Percentiles rank a stretch among this genome's conserved stretches.
phyloP scores from a whole-genome alignment of 495 filamentous ascomycete genomes.

The Sporormia fimetaria region DNA sequence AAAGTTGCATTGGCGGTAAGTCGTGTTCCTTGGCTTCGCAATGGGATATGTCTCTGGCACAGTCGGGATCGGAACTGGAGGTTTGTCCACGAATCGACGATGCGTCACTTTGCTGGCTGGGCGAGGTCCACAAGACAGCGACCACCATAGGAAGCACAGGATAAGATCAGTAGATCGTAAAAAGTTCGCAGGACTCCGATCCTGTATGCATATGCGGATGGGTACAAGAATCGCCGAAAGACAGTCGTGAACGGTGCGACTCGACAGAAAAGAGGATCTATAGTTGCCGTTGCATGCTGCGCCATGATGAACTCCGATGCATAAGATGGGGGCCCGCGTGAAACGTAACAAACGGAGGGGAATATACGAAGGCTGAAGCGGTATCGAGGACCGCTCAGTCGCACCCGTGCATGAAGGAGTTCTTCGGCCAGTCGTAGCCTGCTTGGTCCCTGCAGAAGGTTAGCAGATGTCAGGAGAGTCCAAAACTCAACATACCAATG shows the following conservation, averaged over 20 bases:
- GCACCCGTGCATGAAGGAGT: conserved; percentile 40
- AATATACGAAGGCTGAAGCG: background rate
- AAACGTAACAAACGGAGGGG: background rate
- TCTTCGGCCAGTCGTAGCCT: conserved; percentile 39
- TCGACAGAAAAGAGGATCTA: conserved; percentile 16
- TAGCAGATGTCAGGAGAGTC: conserved; percentile 22
- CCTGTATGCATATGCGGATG: conserved; percentile 14
- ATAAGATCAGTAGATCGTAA: conserved; percentile 1
- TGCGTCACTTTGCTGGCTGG: no score
- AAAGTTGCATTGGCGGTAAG: no score
- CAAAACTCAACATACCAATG: conserved; percentile 34
- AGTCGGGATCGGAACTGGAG: no score
- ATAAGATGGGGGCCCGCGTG: background rate
- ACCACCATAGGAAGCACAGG: no score
- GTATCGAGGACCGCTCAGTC: conserved; percentile 1
- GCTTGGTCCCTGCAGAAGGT: conserved; percentile 13
- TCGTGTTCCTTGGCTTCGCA: no score
- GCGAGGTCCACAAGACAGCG: no score
- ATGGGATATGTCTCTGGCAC: no score
- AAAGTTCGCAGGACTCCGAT: conserved; percentile 19
- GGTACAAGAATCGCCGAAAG: conserved; percentile 7
- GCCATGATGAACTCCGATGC: background rate
- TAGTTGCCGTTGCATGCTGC: conserved; percentile 3
- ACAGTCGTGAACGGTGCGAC: conserved; percentile 11
- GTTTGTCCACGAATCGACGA: no score